Base-by-base conservation (phyloP, 2,329 filamentous ascomycete species). In the Keithomyces neogunnii region DNA sequence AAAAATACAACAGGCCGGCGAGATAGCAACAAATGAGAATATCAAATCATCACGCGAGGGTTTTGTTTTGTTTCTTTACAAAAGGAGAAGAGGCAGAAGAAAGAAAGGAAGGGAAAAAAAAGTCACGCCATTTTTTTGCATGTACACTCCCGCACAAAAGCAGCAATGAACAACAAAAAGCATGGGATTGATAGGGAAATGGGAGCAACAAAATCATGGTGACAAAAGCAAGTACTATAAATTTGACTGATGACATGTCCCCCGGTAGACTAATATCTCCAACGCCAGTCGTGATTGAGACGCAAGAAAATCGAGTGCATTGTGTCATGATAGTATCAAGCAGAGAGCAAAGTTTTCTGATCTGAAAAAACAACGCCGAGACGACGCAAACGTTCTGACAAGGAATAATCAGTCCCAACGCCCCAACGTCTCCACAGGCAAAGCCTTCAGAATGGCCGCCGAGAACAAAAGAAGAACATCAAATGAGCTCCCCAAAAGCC, bases 211-310 rank as follows among this genome's bases (percentile, higher is more conserved):
- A 36, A 51, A 46, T 28, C 56, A 55, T 57, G 60, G 60, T 57
- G 55, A 58, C 48, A 48, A 60, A 59, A 54, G 59, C 57, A 62
- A 56, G 55, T 58, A 59, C 60, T 60, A 62, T 64, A 59, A 64
- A 65, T 64, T 65, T 62, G 61, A 67, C 65, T 66, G 61, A 65
- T 65, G 61, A 64, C 64, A 63, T 64, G 63, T 63, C 63, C 64
- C 65, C 19, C 66, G 54, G 57, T 56, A 57, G 59, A 62, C 64
- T 60, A 66, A 62, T 56, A 67, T 69, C 67, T 69, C 65, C 66
- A 69, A 69, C 67, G 67, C 67, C 67, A 66, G 65, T 68, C 66
- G 65, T 69, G 62, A 69, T 64, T 64, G 56, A 60, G 56, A 62
- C 60, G 59, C 56, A 58, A 60, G 58, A 62, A 63, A 62, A 63